Evolutionary conservation across 1,284 basidiomycete genomes (phyloP), one percentile per base, ranked within the genome.

Genomic region (Pterulicium gracile): DNA sequence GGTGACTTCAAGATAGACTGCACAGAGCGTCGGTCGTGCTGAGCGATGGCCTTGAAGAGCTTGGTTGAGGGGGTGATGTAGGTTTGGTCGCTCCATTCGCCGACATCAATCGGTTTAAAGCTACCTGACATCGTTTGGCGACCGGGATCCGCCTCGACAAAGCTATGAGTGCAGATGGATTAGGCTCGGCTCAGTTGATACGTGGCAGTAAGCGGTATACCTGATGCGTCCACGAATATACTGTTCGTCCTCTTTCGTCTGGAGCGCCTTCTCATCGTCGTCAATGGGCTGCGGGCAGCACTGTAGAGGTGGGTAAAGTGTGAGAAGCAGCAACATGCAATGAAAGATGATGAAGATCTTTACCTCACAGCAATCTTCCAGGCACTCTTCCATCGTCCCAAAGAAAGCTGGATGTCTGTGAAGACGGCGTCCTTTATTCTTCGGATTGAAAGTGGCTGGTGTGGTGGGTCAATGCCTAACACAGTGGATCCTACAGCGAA

Each of bases 371-470:
- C 76, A 77, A 50, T 79, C 78, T 48, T 72, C 72, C 14, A 79
- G 48, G 42, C 72, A 74, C 50, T 79, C 76, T 41, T 66, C 52
- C 52, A 75, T 67, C 0, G 68, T 74, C 2, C 78, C 77, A 51
- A 79, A 79, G 59, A 77, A 79, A 0, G 76, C 76, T 5, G 73
- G 69, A 51, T 79, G 78, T 19, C 77, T 73, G 61, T 81, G 77
- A 3, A 81, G 66, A 4, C 68, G 63, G 14, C 76, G 64, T 14
- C 64, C 68, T 50, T 77, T 73, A 58, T 78, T 79, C 62, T 73
- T 77, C 1, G 76, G 75, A 50, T 79, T 79, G 55, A 69, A 79
- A 0, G 74, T 72, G 3, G 75, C 76, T n/a, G n/a, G n/a, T n/a
- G n/a, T n/a, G n/a, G n/a, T n/a, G n/a, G n/a, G n/a, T n/a, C n/a